A percentile compares a stretch with the other conserved stretches of the same genome.
phyloP scores from a whole-genome alignment of 768 basidiomycete species.

The Megacollybia marginata region DNA sequence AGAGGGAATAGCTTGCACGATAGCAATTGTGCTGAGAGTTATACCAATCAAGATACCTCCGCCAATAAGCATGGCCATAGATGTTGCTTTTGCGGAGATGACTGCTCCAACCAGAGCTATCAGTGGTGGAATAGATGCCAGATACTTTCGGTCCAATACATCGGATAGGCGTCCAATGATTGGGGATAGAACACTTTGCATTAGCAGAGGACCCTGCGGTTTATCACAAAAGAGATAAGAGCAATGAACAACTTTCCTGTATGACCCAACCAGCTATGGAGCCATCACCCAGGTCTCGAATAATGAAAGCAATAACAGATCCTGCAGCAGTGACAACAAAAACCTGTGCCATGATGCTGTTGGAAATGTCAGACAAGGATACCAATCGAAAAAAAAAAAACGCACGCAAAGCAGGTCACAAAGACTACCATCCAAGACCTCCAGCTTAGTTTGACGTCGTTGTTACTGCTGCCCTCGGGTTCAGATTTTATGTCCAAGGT shows the following conservation, averaged over 20 bases:
- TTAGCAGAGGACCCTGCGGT: conserved; percentile 9
- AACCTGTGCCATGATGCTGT: conserved; percentile 2
- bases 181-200: conserved; percentile 11
- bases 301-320: conserved; percentile 11
- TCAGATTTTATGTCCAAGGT: too few relatives aligned
- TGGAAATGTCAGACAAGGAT: neutral
- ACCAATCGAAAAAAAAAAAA: neutral
- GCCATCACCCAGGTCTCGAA: conserved; percentile 11
- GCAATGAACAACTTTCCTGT: neutral
- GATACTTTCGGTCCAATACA: conserved; percentile 13
- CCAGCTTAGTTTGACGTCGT: conserved; percentile 8
- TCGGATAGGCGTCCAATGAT: conserved; percentile 11
- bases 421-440: conserved; percentile 12
- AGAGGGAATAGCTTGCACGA: conserved; percentile 13
- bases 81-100: conserved; percentile 11
- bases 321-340: conserved; percentile 10
- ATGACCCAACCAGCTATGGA: conserved; percentile 6
- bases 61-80: conserved; percentile 11
- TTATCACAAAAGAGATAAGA: neutral
- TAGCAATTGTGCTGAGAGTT: conserved; percentile 11
- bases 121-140: conserved; percentile 9
- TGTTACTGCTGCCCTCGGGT: too few relatives aligned
- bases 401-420: conserved; percentile 10
- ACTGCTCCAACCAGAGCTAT: conserved; percentile 13
- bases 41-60: conserved; percentile 11